phyloP scores from a whole-genome alignment of 1,284 basidiomycete species.

The Bondarzewia mesenterica region DNA sequence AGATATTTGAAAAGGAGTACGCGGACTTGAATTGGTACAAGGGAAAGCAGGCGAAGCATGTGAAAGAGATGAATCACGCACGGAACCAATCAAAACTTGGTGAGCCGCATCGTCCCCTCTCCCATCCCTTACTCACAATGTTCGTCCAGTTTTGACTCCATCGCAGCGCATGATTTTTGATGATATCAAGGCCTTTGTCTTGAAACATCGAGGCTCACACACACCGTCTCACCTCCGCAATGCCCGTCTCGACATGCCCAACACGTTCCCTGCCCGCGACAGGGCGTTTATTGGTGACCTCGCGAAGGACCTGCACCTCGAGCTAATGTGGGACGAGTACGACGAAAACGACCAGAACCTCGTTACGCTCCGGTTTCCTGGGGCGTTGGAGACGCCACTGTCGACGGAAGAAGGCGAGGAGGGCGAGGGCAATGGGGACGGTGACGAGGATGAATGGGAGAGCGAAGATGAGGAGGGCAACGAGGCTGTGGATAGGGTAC shows the following conservation, averaged over 20 bases:
- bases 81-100: slow-evolving; percentile 43
- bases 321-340: slow-evolving; percentile 83
- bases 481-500: slow-evolving; percentile 75
- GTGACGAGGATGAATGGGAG: slow-evolving; percentile 26
- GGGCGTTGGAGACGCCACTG: slow-evolving; percentile 34
- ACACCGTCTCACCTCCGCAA: slow-evolving; percentile 26
- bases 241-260: slow-evolving; percentile 58
- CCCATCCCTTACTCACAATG: background rate
- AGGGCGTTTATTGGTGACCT: slow-evolving; percentile 70
- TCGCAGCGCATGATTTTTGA: slow-evolving; percentile 74
- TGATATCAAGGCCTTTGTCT: slow-evolving; percentile 67
- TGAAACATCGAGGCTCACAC: slow-evolving; percentile 38
- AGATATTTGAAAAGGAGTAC: slow-evolving; percentile 87
- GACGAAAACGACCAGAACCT: slow-evolving; percentile 77
- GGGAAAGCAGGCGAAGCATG: slow-evolving; percentile 76
- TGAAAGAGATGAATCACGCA: slow-evolving; percentile 48
- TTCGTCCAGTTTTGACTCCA: slow-evolving; percentile 52
- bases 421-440: slow-evolving; percentile 27
- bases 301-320: slow-evolving; percentile 68
- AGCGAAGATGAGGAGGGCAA: slow-evolving; percentile 41
- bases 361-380: slow-evolving; percentile 55
- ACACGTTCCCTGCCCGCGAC: slow-evolving; percentile 73
- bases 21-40: slow-evolving; percentile 86
- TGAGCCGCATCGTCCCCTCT: slow-evolving; percentile 21
- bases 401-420: slow-evolving; percentile 24